These are phyloP conservation scores for Apophysomyces trapeziformis DNA, from an alignment of 371 early-diverging fungal species.

Conservation along the genomic window DNA sequence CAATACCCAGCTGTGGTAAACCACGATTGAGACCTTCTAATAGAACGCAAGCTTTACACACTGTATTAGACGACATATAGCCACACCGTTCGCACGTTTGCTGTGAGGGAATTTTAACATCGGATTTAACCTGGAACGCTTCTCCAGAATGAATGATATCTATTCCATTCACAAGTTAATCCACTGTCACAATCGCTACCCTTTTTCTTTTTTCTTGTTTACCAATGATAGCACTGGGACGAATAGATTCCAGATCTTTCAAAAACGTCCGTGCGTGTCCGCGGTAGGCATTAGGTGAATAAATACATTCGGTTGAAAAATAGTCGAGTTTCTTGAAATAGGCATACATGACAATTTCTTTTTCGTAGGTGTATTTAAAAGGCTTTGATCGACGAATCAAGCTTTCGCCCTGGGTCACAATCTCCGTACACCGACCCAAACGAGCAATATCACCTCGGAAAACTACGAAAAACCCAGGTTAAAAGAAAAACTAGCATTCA, in stretches of 20 bases:
- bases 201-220: slow-evolving; percentile 12
- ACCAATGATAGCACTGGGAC: slow-evolving; percentile 92
- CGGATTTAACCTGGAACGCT: slow-evolving; percentile 75
- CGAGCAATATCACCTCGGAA: slow-evolving; percentile 97
- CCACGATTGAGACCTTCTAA: slow-evolving; percentile 94
- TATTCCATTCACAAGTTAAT: slow-evolving; percentile 12
- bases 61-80: slow-evolving; percentile 88
- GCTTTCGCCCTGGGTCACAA: slow-evolving; percentile 81
- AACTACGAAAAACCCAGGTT: slow-evolving; percentile 52
- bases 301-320: slow-evolving; percentile 99
- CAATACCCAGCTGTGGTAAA: slow-evolving; percentile 70
- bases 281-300: slow-evolving; percentile 99
- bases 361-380: slow-evolving; percentile 99
- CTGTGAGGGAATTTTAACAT: slow-evolving; percentile 71
- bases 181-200: no score
- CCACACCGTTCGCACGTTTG: slow-evolving; percentile 90
- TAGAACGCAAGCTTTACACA: slow-evolving; percentile 95
- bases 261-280: slow-evolving; percentile 97
- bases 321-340: slow-evolving; percentile 98
- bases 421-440: slow-evolving; percentile 94
- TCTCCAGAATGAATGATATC: slow-evolving; percentile 97
- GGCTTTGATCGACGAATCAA: slow-evolving; percentile 94
- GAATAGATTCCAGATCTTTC: slow-evolving; percentile 95
- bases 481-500: background rate
- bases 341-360: slow-evolving; percentile 99